Evolutionary conservation across 768 basidiomycete species (phyloP).

Genomic region (Porphyrellus cyaneotinctus): DNA sequence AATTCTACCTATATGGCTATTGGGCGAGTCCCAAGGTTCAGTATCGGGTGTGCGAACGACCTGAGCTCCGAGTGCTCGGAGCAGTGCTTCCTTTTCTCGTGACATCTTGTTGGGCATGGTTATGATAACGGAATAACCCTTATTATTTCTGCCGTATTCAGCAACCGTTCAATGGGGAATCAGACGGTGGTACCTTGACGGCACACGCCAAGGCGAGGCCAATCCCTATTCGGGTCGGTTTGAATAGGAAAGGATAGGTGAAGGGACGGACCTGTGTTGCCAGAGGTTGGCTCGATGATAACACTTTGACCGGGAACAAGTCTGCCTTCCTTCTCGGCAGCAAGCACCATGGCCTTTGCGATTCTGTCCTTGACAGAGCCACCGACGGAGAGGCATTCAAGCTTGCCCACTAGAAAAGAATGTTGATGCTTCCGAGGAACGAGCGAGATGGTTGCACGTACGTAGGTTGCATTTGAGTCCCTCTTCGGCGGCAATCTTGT

Average conservation of each 20-base stretch:
- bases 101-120: slow-evolving; percentile 96
- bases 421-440: not conserved
- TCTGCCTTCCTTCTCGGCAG: slow-evolving; percentile 85
- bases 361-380: slow-evolving; percentile 97
- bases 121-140: slow-evolving; percentile 90
- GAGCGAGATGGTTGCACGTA: slow-evolving; percentile 38
- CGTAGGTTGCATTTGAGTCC: slow-evolving; percentile 86
- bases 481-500: slow-evolving; percentile 68
- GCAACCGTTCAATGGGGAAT: slow-evolving; percentile 33
- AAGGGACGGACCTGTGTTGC: slow-evolving; percentile 76
- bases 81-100: slow-evolving; percentile 86
- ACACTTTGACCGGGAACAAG: slow-evolving; percentile 85
- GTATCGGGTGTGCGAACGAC: slow-evolving; percentile 92
- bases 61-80: slow-evolving; percentile 90
- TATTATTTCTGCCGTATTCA: slow-evolving; percentile 84
- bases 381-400: slow-evolving; percentile 87
- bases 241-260: not conserved
- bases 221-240: slow-evolving; percentile 53
- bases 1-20: slow-evolving; percentile 86
- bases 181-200: slow-evolving; percentile 64
- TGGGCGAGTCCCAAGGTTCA: slow-evolving; percentile 83
- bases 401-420: slow-evolving; percentile 67
- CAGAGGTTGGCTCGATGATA: slow-evolving; percentile 93
- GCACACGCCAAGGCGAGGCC: slow-evolving; percentile 92
- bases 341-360: slow-evolving; percentile 92